Percentiles rank a stretch among this genome's conserved stretches.
Conservation (phyloP, 352 stramenopile species). For the Globisporangium spiculum region DNA sequence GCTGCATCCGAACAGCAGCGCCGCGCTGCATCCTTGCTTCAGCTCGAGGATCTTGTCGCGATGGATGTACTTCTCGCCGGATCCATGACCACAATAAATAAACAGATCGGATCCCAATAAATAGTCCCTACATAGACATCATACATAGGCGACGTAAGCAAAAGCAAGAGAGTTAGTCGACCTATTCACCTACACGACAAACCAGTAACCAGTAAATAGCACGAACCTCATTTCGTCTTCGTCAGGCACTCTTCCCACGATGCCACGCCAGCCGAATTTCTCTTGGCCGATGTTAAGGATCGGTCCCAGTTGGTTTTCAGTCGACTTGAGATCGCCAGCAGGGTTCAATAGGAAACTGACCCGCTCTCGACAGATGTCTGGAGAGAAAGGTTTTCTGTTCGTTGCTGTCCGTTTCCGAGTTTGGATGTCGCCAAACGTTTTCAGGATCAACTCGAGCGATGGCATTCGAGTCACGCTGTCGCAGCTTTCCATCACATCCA, state of each 20-base stretch:
- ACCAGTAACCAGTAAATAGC: background rate
- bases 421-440: constrained; percentile 19
- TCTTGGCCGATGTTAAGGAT: constrained; percentile 35
- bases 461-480: constrained; percentile 68
- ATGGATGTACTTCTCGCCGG: constrained; percentile 91
- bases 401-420: background rate
- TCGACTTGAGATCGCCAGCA: constrained; percentile 64
- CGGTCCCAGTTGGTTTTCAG: constrained; percentile 53
- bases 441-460: constrained; percentile 57
- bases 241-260: constrained; percentile 45
- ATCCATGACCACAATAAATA: constrained; percentile 98
- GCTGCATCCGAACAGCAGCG: constrained; percentile 98
- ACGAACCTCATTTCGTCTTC: constrained; percentile 50
- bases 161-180: background rate
- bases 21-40: constrained; percentile 53
- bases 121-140: constrained; percentile 27
- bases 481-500: constrained; percentile 46
- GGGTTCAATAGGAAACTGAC: constrained; percentile 76
- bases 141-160: background rate
- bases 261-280: constrained; percentile 49
- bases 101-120: constrained; percentile 84
- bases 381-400: background rate
- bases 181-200: background rate
- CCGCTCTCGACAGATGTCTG: constrained; percentile 23
- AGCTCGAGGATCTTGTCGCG: constrained; percentile 69